Evolutionary conservation across 768 basidiomycete species (phyloP), one percentile per base, ranked within the genome.

Genomic region (Pluteus cervinus): DNA sequence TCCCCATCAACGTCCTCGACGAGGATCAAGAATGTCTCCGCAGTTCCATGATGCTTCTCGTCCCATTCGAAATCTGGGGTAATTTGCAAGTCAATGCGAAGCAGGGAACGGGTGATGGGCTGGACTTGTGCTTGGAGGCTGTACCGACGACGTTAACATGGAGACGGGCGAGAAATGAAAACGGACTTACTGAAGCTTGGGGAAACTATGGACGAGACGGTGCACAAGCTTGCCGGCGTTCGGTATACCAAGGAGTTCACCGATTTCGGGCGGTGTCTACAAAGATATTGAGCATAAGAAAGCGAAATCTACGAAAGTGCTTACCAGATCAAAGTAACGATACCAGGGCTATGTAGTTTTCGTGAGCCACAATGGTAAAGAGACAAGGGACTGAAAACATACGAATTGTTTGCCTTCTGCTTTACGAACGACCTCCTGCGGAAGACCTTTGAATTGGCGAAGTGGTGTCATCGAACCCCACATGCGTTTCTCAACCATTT

Each of bases 61-160:
- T 97, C 93, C 96, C 96, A 99, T 30, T 84, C 76, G 77, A 98
- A 99, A 55, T 98, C 96, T n/a, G 96, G 93, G 3, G 80, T 78
- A 54, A 99, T 93, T 3, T 89, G 90, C 11, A 99, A 63, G 46
- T 98, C 94, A 39, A 98, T 83, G 23, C 89, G 80, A 10, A 99
- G 74, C 10, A 98, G 76, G 0, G 90, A 87, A 7, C 93, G 82
- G 0, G 96, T 98, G 51, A 99, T 91, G 0, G 94, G 96, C 50
- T 96, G 89, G 0, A 98, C 94, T 53, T 96, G 89, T 0, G 96
- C 94, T 56, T 94, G 86, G 9, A 99, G 65, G 49, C 85, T 88
- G 45, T 1, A 39, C 25, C 34, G 3, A 15, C 24, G 18, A 24
- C 29, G 17, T 4, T 35, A 11, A 4, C 43, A 32, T 18, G 33